Evolutionary conservation across 2,329 filamentous ascomycete species (phyloP).

Genomic region (Periconia sp.): DNA sequence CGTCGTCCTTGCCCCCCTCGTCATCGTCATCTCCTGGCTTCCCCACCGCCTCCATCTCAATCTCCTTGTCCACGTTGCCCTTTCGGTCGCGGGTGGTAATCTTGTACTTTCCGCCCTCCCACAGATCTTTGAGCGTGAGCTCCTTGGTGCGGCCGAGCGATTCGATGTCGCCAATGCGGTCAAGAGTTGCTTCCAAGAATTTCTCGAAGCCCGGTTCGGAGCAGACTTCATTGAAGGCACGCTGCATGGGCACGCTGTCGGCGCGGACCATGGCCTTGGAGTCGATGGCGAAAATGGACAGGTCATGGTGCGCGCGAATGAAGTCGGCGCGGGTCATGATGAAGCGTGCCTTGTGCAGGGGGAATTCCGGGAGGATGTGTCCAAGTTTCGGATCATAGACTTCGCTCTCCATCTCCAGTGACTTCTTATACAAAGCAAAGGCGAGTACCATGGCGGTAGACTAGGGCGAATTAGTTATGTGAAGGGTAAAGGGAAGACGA

Average conservation of each 20-base stretch:
- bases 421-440: slow-evolving; percentile 83
- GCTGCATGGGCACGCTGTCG: slow-evolving; percentile 94
- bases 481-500: background rate
- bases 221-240: slow-evolving; percentile 85
- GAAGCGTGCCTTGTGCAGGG: slow-evolving; percentile 53
- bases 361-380: slow-evolving; percentile 75
- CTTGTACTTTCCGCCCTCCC: slow-evolving; percentile 75
- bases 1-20: slow-evolving; percentile 10
- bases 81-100: slow-evolving; percentile 33
- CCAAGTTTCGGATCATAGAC: slow-evolving; percentile 66
- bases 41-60: slow-evolving; percentile 37
- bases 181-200: slow-evolving; percentile 77
- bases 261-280: slow-evolving; percentile 83
- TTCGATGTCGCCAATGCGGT: slow-evolving; percentile 90
- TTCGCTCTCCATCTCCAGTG: slow-evolving; percentile 58
- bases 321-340: slow-evolving; percentile 97
- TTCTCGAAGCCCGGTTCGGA: slow-evolving; percentile 74
- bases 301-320: slow-evolving; percentile 86
- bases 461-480: slow-evolving; percentile 41
- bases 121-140: slow-evolving; percentile 91
- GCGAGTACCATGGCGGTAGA: slow-evolving; percentile 93
- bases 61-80: slow-evolving; percentile 28
- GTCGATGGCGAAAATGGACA: slow-evolving; percentile 95
- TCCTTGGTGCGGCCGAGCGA: slow-evolving; percentile 91
- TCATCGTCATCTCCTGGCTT: slow-evolving; percentile 29